Percentiles rank a stretch among this genome's conserved stretches.
Conservation (phyloP, 164 flowering plant genomes). For the Berberis vulgaris region DNA sequence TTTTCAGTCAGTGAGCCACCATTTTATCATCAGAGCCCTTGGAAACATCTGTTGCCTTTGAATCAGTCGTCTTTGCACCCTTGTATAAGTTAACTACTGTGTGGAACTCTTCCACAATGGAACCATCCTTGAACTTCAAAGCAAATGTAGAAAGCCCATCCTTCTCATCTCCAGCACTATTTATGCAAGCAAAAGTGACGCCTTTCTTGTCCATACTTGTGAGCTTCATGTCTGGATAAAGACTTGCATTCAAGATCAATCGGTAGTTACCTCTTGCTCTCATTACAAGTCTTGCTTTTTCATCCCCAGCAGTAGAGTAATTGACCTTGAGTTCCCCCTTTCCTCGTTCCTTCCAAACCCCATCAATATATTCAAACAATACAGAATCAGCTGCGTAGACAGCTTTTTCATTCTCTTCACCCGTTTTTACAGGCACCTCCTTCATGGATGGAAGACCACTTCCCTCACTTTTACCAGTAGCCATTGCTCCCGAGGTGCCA, state of each 20-base stretch:
- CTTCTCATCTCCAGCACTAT: conserved; percentile 42
- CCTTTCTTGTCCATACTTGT: conserved; percentile 87
- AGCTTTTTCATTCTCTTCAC: conserved; percentile 83
- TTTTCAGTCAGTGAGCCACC: too few species aligned
- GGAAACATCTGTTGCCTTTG: conserved; percentile 51
- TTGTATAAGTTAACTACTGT: conserved; percentile 48
- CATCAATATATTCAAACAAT: conserved; percentile 68
- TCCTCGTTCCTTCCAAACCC: conserved; percentile 94
- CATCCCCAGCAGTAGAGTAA: conserved; percentile 38
- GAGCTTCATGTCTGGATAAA: conserved; percentile 88
- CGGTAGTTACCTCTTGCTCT: conserved; percentile 73
- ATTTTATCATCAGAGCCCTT: too few species aligned
- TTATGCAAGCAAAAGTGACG: conserved; percentile 82
- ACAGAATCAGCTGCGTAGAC: conserved; percentile 74
- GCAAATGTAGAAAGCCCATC: conserved; percentile 69
- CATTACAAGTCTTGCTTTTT: conserved; percentile 73
- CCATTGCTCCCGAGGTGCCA: conserved; percentile 31
- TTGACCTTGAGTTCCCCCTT: conserved; percentile 92
- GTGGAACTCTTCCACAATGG: conserved; percentile 59
- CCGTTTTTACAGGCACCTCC: conserved; percentile 79
- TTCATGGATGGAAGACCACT: conserved; percentile 40
- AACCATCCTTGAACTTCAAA: conserved; percentile 64
- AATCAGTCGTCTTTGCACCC: conserved; percentile 26
- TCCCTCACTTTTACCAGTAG: conserved; percentile 39
- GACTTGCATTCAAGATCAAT: conserved; percentile 73